Conservation (phyloP, 2,329 filamentous ascomycete species). For the Fusarium annulatum region DNA sequence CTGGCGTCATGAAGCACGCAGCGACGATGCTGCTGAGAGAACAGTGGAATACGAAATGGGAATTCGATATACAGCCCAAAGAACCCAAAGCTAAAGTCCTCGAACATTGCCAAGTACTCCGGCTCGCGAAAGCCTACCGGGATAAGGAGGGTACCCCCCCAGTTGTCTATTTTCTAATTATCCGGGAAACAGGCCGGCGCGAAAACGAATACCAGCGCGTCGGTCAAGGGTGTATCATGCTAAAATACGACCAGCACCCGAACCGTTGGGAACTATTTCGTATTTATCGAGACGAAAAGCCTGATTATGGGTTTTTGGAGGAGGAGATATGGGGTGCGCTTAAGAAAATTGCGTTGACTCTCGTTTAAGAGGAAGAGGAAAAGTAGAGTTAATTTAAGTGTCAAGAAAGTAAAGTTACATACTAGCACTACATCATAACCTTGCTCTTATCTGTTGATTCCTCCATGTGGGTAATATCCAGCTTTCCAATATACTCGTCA, state of each 20-base stretch:
- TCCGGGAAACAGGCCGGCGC: background rate
- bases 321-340: fast-evolving
- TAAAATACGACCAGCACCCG: background rate
- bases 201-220: background rate
- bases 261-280: background rate
- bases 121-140: background rate
- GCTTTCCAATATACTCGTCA: background rate
- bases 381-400: fast-evolving
- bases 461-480: background rate
- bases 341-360: background rate
- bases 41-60: background rate
- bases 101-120: background rate
- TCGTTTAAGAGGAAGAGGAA: background rate
- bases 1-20: background rate
- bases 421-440: background rate
- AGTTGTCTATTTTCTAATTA: background rate
- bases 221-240: background rate
- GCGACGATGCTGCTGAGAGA: background rate
- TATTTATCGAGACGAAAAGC: too few relatives aligned
- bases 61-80: background rate
- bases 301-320: background rate
- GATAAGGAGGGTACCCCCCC: fast-evolving
- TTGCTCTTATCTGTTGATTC: background rate
- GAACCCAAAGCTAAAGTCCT: background rate
- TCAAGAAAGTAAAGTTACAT: fast-evolving